Evolutionary conservation across 2,329 filamentous ascomycete genomes (phyloP).

Genomic region (Botrytis cinerea): DNA sequence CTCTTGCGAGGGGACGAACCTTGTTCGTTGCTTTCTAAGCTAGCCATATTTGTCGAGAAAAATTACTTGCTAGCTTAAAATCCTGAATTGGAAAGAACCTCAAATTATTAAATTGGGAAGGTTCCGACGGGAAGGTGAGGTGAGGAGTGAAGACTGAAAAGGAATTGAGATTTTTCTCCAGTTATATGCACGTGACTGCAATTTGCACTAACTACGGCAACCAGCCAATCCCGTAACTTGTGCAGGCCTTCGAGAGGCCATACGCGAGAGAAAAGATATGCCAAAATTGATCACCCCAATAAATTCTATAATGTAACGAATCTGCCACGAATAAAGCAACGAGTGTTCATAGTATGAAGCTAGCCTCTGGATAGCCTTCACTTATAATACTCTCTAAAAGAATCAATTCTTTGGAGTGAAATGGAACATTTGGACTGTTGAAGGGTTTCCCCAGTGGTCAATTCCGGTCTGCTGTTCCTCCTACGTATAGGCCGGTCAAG

Average conservation of each 20-base stretch:
- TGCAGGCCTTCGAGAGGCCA: background rate
- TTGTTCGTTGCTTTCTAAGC: slow-evolving; percentile 21
- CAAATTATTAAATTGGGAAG: background rate
- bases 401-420: background rate
- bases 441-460: background rate
- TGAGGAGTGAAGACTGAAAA: slow-evolving; percentile 6
- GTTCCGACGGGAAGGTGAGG: slow-evolving; percentile 11
- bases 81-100: background rate
- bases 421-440: background rate
- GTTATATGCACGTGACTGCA: background rate
- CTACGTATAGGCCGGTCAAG: background rate
- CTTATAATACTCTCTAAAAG: background rate
- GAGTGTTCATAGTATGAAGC: background rate
- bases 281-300: background rate
- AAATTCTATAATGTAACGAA: background rate
- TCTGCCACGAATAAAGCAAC: background rate
- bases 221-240: background rate
- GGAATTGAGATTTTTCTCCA: slow-evolving; percentile 9
- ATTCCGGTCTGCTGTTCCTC: background rate
- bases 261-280: background rate
- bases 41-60: slow-evolving; percentile 31
- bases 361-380: background rate
- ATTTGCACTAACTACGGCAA: slow-evolving; percentile 13
- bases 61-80: background rate
- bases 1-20: slow-evolving; percentile 31